Base-by-base conservation (phyloP, 805 yeast species). In the Suhomyces pyralidae region DNA sequence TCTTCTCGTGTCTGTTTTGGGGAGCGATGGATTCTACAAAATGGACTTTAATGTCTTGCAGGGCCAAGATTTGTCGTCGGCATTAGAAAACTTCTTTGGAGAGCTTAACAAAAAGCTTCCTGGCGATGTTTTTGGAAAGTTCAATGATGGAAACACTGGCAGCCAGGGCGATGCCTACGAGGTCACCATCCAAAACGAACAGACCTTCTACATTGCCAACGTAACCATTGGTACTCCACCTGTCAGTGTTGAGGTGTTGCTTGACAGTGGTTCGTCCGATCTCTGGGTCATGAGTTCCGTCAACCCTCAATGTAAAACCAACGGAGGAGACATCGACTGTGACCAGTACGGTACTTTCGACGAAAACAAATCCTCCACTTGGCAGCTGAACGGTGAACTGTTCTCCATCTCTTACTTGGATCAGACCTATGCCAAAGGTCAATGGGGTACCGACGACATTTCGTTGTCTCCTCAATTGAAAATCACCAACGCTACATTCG, bases 211-310 rank as follows among this genome's bases (percentile, higher is more conserved):
- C 47, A 51, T 57, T 10, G 50, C 61, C 15, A 48, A 52, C 15
- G 26, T 64, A 9, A 25, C 54, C 24, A 63, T 87, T 19, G 93
- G 94, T 3, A 80, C 88, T 0, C 79, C 84, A 1, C 61, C 73
- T 0, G 86, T 85, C 59, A 65, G 70, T n/a, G 71, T 86, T 5
- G 73, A 72, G 8, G 82, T 86, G 8, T 64, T 84, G 38, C 63
- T 87, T n/a, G 94, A 87, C 61, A 87, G 92, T 1, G 94, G 93
- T 2, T 85, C 91, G 0, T 79, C 88, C 0, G 93, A 87, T 64
- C 68, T 88, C 20, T 86, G 90, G 89, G 81, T 86, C 20, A 55
- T 55, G 34, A 53, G 56, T 24, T 46, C 59, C 6, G 32, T 47
- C 25, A 65, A 62, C 53, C 59, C 65, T 2, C 57, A 63, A n/a